Evolutionary conservation across 345 rosid species (phyloP), one percentile per base, ranked within the genome.

Genomic region (Heritiera littoralis): DNA sequence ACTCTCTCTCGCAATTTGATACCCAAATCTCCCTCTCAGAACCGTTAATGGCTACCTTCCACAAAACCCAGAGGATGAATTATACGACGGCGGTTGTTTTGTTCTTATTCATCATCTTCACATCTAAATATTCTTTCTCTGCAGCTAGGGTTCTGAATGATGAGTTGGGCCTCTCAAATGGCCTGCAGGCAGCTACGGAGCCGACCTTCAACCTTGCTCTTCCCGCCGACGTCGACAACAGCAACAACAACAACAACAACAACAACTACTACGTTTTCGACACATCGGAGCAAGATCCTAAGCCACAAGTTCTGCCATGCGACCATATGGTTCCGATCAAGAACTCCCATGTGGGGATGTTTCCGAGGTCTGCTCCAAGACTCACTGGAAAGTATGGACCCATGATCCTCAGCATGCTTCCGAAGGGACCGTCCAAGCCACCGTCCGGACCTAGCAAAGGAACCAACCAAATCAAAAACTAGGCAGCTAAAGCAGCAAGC

Each of bases 371-470:
- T 2, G 81, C 67, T 18, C 84, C 54, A 5, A 76, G 77, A 30
- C 46, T 68, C 0, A n/a, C 76, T 71, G 85, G 87, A 9, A 89
- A 58, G 52, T 90, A 87, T 46, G 86, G 85, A 35, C 78, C 87
- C 28, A 43, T 88, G 84, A 45, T 87, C 84, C 84, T 92, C 78
- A 86, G 76, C 56, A 75, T 82, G 83, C 91, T 92, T 60, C 97
- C 95, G 0, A 92, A 82, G 84, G 93, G 93, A 32, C 77, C 4
- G 66, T 72, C n/a, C 28, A 23, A 23, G 28, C 81, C 90, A 10
- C 71, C 86, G 38, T 90, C 97, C 58, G 92, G 85, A 10, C 93
- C 95, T 38, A 88, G 96, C 88, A 79, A 77, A 79, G 82, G 86
- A 76, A 83, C 81, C 80, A 83, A 92, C 82, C 56, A 75, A 7